Evolutionary conservation across 139 green algal genomes (phyloP).

Genomic region (Picochlorum sp.): DNA sequence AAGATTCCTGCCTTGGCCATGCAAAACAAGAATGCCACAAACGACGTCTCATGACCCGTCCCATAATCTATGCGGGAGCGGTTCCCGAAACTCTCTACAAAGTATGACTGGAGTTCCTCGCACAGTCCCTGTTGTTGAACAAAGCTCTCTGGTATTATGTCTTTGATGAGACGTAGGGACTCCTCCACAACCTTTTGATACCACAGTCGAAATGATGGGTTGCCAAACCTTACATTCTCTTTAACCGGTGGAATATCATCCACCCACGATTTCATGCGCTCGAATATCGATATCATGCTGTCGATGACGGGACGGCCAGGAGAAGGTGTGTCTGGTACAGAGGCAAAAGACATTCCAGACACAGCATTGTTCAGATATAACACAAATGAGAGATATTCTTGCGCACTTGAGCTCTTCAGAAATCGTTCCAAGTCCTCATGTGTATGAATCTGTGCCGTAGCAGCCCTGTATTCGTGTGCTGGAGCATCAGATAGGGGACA

Average conservation of each 20-base stretch:
- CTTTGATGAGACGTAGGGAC: constrained; percentile 28
- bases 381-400: constrained; percentile 77
- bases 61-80: constrained; percentile 91
- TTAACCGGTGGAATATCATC: constrained; percentile 69
- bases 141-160: constrained; percentile 37
- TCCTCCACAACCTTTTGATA: constrained; percentile 37
- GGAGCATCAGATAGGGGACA: no score
- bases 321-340: constrained; percentile 26
- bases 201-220: constrained; percentile 84
- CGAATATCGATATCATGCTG: constrained; percentile 44
- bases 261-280: constrained; percentile 55
- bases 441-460: no score
- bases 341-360: constrained; percentile 41
- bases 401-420: constrained; percentile 30
- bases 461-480: no score
- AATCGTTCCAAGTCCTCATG: constrained; percentile 30
- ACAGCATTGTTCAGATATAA: constrained; percentile 66
- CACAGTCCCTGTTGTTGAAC: constrained; percentile 8
- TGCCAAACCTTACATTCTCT: constrained; percentile 84
- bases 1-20: constrained; percentile 75
- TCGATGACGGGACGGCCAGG: constrained; percentile 24
- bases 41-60: constrained; percentile 92
- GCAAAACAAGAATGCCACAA: constrained; percentile 84
- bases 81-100: constrained; percentile 88
- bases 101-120: constrained; percentile 77